A percentile compares a stretch with the other conserved stretches of the same genome.
phyloP scores from a whole-genome alignment of 495 filamentous ascomycete genomes.

The Achaetomiella virescens region DNA sequence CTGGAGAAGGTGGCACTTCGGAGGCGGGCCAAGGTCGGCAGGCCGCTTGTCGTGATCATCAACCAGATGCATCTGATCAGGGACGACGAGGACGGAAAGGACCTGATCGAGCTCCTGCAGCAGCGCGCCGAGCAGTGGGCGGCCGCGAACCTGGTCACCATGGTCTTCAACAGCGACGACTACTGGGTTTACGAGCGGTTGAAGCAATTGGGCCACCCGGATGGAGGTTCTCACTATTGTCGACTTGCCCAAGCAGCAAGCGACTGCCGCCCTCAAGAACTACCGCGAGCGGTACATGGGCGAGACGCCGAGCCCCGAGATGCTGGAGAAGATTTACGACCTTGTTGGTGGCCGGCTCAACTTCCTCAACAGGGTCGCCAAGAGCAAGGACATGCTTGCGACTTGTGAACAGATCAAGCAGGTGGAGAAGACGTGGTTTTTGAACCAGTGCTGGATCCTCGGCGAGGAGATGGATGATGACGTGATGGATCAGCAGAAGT shows the following conservation, averaged over 20 bases:
- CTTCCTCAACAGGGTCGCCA: slow-evolving; percentile 81
- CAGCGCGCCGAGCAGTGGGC: slow-evolving; percentile 96
- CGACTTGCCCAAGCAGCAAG: slow-evolving; percentile 72
- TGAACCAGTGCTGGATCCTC: slow-evolving; percentile 93
- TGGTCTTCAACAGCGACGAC: slow-evolving; percentile 89
- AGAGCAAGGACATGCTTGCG: slow-evolving; percentile 65
- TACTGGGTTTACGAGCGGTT: slow-evolving; percentile 97
- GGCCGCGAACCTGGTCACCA: slow-evolving; percentile 77
- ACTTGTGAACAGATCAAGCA: slow-evolving; percentile 73
- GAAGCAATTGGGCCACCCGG: slow-evolving; percentile 79
- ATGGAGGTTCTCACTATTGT: slow-evolving; percentile 83
- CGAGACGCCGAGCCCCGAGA: slow-evolving; percentile 47
- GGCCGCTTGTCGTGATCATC: slow-evolving; percentile 79
- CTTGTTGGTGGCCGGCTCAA: slow-evolving; percentile 79
- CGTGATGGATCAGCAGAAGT: slow-evolving; percentile 98
- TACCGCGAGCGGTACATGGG: slow-evolving; percentile 67
- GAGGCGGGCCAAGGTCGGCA: slow-evolving; percentile 50
- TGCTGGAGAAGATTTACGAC: slow-evolving; percentile 72
- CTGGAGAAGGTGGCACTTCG: slow-evolving; percentile 85
- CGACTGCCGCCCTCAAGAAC: slow-evolving; percentile 64
- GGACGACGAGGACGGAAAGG: slow-evolving; percentile 84
- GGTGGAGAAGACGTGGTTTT: slow-evolving; percentile 85
- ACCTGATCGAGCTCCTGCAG: slow-evolving; percentile 89
- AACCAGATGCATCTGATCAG: slow-evolving; percentile 85
- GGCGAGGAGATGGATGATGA: slow-evolving; percentile 95